A percentile compares a stretch with the other conserved stretches of the same genome.
phyloP scores from a whole-genome alignment of 768 basidiomycete genomes.

The Mrakia hoshinonis region DNA sequence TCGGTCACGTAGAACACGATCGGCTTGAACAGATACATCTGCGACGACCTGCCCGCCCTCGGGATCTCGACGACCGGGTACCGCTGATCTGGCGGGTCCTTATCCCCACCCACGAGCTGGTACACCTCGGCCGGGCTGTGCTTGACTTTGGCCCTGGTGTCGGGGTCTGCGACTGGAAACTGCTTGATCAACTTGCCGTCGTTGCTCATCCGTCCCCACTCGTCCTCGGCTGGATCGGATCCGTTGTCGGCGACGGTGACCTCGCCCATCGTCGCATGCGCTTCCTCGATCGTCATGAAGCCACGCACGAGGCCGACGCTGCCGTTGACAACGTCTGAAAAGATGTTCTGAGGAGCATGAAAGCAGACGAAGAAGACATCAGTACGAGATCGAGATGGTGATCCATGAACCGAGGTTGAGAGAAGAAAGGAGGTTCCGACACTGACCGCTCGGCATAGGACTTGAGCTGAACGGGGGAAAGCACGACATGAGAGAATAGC shows the following conservation, averaged over 20 bases:
- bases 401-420: background rate
- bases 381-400: no score
- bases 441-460: background rate
- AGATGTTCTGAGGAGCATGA: background rate
- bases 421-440: background rate
- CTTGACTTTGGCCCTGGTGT: no score
- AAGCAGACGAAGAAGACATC: background rate
- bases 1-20: background rate
- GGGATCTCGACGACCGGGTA: background rate
- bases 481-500: background rate
- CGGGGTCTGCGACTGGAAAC: background rate
- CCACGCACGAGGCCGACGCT: background rate
- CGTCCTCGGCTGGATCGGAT: background rate
- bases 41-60: background rate
- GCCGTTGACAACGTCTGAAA: background rate
- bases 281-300: slow-evolving; percentile 4
- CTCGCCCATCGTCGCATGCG: background rate
- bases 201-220: background rate
- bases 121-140: background rate
- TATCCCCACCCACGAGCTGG: background rate
- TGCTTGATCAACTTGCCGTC: no score
- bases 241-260: slow-evolving; percentile 5
- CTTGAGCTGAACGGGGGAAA: background rate
- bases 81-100: background rate
- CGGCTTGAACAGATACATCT: background rate